Evolutionary conservation across 1,284 basidiomycete species (phyloP), one percentile per base, ranked within the genome.

Genomic region (Lignosus rhinocerotis): DNA sequence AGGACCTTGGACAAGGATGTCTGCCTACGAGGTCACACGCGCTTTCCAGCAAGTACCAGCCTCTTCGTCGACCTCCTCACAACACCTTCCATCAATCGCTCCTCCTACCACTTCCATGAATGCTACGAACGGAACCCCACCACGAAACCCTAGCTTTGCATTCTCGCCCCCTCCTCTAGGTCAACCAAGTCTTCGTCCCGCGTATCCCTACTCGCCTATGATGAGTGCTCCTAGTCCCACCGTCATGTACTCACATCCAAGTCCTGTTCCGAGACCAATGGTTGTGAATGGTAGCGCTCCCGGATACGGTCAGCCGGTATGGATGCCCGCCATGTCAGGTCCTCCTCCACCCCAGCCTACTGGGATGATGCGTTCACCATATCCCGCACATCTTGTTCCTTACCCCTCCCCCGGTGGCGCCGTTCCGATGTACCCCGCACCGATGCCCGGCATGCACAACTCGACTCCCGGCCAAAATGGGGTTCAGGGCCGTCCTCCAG

Each of bases 31-130:
- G 58, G 90, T 92, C 25, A 90, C 87, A 14, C 84, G 88, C 59
- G 88, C 90, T 25, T 93, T 93, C 75, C 90, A 93, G 68, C 87
- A 87, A 71, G 91, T 92, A 33, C 87, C 88, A 4, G 70, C 77
- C 1, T 72, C 87, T 1, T 77, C 85, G 12, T 73, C 78, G 8
- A 74, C 67, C 52, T 71, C 78, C 8, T 68, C 77, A 34, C 78
- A 79, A 59, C 77, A 81, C n/a, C 79, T 83, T 31, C 73, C 84
- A 5, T 72, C 79, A 0, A 51, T 38, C 74, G 79, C 67, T 74
- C 55, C 59, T 14, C 42, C 59, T 6, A 11, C 43, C 12, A 46
- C 47, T 43, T 10, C 55, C 36, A 78, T 62, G 72, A 78, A 61
- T 73, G 55, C 60, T 4, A 78, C 63, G 77, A 80, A 66, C 70